Evolutionary conservation across 1,139 yeast genomes (phyloP), one percentile per base, ranked within the genome.

Genomic region (Candida albicans): DNA sequence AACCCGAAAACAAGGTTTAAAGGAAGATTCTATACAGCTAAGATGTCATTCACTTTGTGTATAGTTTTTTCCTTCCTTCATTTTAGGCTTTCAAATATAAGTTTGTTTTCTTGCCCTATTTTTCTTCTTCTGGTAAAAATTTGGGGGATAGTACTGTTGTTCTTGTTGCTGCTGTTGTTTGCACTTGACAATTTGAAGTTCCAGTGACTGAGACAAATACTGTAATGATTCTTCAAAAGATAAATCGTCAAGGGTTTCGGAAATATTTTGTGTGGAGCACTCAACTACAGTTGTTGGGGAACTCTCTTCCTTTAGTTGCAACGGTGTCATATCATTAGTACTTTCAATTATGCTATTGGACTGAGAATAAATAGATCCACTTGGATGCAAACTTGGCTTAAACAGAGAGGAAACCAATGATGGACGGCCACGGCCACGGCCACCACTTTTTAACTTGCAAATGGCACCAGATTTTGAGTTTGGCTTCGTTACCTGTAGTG

Each of bases 221-320:
- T 45, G 50, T 11, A 56, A 43, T 2, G 60, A 56, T 33, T 56
- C 60, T 26, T 51, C 50, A 43, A 56, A 56, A 3, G 57, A 51
- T 26, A 51, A 41, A 11, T 48, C 45, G 9, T 38, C 50, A 10
- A 49, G 18, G 8, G 44, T 43, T 11, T 47, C 45, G n/a, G 39
- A 18, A n/a, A 29, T 25, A 11, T 40, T 33, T 9, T 30, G 28
- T 8, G 42, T 24, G 12, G 35, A 22, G 10, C 24, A 11, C 29
- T 33, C 36, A 13, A 33, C 28, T 15, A 35, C 33, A 8, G 35
- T 30, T 11, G 36, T 35, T 14, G 38, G 30, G 3, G 33, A 38
- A 27, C 32, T 32, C 12, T 32, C 36, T 22, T 27, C 8, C 7
- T 13, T 15, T 14, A 22, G 11, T 14, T 32, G 14, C 33, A 32